These are phyloP conservation scores for Chiua virens DNA, from an alignment of 768 basidiomycete species.

Conservation along the genomic window DNA sequence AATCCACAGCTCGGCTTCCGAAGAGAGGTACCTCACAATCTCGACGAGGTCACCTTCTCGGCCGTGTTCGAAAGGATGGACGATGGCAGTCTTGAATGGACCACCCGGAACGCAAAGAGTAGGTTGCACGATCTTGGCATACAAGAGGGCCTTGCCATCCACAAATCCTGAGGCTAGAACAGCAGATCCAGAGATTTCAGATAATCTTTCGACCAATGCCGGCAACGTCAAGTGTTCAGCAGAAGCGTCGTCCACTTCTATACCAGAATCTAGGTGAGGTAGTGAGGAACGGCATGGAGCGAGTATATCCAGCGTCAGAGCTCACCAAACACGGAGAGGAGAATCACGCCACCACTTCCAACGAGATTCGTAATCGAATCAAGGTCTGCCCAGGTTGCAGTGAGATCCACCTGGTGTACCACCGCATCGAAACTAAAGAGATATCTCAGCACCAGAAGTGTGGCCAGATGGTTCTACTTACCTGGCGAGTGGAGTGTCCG, in stretches of 20 bases:
- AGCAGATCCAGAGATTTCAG: constrained; percentile 9
- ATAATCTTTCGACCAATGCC: constrained; percentile 9
- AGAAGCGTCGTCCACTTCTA: constrained; percentile 12
- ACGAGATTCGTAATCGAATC: constrained; percentile 24
- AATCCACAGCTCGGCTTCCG: constrained; percentile 30
- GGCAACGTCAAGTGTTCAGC: constrained; percentile 16
- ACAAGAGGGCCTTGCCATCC: constrained; percentile 13
- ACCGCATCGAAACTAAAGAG: constrained; percentile 20
- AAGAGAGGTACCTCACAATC: constrained; percentile 22
- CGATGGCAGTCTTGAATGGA: constrained; percentile 26
- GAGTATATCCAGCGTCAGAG: no score
- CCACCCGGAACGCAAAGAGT: constrained; percentile 13
- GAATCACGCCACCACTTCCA: constrained; percentile 20
- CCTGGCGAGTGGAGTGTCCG: constrained; percentile 10
- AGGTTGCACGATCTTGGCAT: constrained; percentile 11
- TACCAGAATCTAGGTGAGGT: constrained; percentile 13
- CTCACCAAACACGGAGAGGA: constrained; percentile 25
- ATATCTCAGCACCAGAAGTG: not conserved
- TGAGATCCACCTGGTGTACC: constrained; percentile 20
- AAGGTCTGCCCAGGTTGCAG: constrained; percentile 20
- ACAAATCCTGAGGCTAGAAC: constrained; percentile 11
- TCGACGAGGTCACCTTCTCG: constrained; percentile 28
- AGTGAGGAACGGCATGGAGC: not conserved
- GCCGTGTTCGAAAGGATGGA: constrained; percentile 27
- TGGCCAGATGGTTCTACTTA: not conserved